These are phyloP conservation scores for Microbotryomycetes sp. DNA, from an alignment of 1,284 basidiomycete genomes.

Conservation along the genomic window DNA sequence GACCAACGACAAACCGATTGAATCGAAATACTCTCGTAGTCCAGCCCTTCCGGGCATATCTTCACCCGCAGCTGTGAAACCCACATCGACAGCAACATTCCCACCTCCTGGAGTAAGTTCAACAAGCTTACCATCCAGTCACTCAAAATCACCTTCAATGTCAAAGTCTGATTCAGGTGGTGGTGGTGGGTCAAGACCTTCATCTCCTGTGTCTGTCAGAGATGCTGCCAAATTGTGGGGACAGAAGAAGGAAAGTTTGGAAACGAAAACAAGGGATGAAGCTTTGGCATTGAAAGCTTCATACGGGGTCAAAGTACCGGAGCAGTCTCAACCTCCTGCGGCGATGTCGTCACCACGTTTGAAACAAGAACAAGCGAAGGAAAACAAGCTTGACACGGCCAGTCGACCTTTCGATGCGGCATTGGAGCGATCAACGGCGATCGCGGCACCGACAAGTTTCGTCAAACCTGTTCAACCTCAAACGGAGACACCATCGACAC, in stretches of 20 bases:
- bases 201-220: background rate
- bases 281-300: slow-evolving; percentile 16
- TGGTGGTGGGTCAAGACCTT: slow-evolving; percentile 5
- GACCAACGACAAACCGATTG: background rate
- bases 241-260: background rate
- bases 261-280: background rate
- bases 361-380: background rate
- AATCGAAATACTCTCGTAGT: slow-evolving; percentile 12
- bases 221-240: background rate
- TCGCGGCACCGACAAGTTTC: background rate
- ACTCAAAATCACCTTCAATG: background rate
- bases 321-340: background rate
- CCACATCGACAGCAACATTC: background rate
- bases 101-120: background rate
- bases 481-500: too few species aligned
- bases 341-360: background rate
- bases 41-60: slow-evolving; percentile 24
- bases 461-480: background rate
- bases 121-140: background rate
- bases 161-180: slow-evolving; percentile 6
- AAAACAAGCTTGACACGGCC: background rate
- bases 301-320: slow-evolving; percentile 19
- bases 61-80: background rate
- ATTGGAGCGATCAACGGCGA: background rate
- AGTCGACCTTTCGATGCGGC: background rate